A percentile compares a stretch with the other conserved stretches of the same genome.
Evolutionary conservation across 2,329 filamentous ascomycete species (phyloP).

Genomic region (Seiridium unicorne): DNA sequence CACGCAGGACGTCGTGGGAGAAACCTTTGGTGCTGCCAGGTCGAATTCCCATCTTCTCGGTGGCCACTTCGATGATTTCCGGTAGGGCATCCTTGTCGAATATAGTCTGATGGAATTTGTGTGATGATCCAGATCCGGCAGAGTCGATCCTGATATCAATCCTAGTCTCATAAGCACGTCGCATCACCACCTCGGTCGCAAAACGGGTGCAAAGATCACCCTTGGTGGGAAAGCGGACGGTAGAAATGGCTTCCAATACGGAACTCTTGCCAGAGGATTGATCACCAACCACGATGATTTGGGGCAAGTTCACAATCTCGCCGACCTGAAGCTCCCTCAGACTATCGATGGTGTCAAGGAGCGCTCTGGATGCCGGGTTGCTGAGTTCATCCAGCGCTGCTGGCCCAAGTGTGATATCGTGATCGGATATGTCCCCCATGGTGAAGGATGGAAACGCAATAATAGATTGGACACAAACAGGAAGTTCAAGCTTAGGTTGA

Average conservation of each 20-base stretch:
- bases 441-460: background rate
- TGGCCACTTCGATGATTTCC: conserved; percentile 50
- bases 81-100: conserved; percentile 41
- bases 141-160: conserved; percentile 40
- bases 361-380: background rate
- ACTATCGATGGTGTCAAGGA: background rate
- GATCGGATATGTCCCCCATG: background rate
- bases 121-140: conserved; percentile 14
- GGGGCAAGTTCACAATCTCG: conserved; percentile 43
- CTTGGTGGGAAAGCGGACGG: conserved; percentile 57
- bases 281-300: conserved; percentile 59
- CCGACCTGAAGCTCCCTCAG: conserved; percentile 3
- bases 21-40: conserved; percentile 29
- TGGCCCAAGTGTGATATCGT: background rate
- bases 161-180: conserved; percentile 31
- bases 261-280: conserved; percentile 64
- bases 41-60: conserved; percentile 44
- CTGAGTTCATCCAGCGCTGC: background rate
- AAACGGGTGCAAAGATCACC: conserved; percentile 58
- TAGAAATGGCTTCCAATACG: conserved; percentile 62
- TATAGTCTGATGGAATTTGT: conserved; percentile 26
- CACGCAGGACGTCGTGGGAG: conserved; percentile 42
- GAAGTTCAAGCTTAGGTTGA: background rate
- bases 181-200: conserved; percentile 57
- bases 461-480: background rate